Base-by-base conservation (phyloP, 2,329 filamentous ascomycete genomes). In the Davidsoniella australis region DNA sequence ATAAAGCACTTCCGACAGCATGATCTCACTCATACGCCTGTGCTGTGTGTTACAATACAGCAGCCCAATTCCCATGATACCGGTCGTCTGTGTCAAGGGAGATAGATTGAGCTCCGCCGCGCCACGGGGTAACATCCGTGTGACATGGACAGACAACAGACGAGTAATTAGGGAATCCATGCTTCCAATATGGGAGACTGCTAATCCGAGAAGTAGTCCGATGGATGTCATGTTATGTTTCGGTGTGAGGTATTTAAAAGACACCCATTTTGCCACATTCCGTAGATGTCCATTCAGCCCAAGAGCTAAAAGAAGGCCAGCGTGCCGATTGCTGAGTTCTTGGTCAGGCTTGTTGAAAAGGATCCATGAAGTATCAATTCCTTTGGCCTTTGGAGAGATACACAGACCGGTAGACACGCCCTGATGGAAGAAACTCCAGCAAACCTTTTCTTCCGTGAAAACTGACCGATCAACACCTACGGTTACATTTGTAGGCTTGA, bases 221-320 rank as follows among this genome's bases (percentile, higher is more conserved):
- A 98, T 89, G 1, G 91, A 96, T 20, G 91, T 96, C 91, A 98
- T 98, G 23, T 88, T 94, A 63, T 98, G 93, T 60, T 98, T 98
- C 1, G 91, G 89, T 0, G 91, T 98, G n/a, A 98, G 69, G 57
- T 98, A 98, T 60, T 95, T 96, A 73, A 96, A 98, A 7, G 88
- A 89, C 41, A 98, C 82, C 89, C 91, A 98, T 67, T 96, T 96
- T 2, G 91, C 91, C 24, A 98, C 75, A 6, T 79, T 82, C 57
- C 85, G 91, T n/a, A 98, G 69, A 64, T 98, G 93, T 0, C 91
- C 93, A 57, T 95, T 95, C 20, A 98, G 69, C 3, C 91, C 91
- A 4, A 98, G 71, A 4, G 87, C 91, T 0, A 98, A 71, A 41
- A 98, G 66, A 55, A 98, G 91, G 0, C 91, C 91, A 26, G 91